These are phyloP conservation scores for Candida vartiovaarae DNA, from an alignment of 805 yeast genomes.

Conservation along the genomic window DNA sequence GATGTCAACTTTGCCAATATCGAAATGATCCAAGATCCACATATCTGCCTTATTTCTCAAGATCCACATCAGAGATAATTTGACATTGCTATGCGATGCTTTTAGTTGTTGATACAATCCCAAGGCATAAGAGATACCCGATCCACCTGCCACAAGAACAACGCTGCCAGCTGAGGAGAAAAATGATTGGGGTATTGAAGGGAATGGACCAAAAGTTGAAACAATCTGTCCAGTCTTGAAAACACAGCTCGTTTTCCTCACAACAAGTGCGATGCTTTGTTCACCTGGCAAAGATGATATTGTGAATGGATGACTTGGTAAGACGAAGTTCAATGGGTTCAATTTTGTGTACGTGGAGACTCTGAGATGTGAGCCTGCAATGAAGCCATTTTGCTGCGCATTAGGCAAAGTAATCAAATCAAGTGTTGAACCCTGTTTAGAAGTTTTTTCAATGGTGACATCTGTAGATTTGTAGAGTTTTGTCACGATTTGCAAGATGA, in stretches of 20 bases:
- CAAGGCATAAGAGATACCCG: constrained; percentile 61
- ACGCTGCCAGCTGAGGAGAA: constrained; percentile 44
- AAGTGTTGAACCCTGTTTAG: constrained; percentile 16
- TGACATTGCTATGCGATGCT: constrained; percentile 18
- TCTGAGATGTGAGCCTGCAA: constrained; percentile 56
- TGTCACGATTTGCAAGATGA: constrained; percentile 31
- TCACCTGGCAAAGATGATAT: constrained; percentile 41
- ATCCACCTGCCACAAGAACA: constrained; percentile 60
- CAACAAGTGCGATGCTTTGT: constrained; percentile 34
- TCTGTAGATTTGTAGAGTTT: constrained; percentile 24
- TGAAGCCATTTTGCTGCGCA: constrained; percentile 13
- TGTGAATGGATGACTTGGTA: constrained; percentile 66
- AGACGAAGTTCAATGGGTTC: constrained; percentile 38
- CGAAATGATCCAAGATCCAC: constrained; percentile 36
- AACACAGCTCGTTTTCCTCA: constrained; percentile 33
- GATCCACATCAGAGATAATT: constrained; percentile 47
- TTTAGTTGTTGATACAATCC: constrained; percentile 41
- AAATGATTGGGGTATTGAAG: constrained; percentile 38
- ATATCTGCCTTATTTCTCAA: constrained; percentile 39
- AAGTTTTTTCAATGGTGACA: constrained; percentile 11
- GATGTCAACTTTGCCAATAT: constrained; percentile 29
- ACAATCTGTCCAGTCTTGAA: constrained; percentile 27
- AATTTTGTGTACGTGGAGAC: constrained; percentile 29
- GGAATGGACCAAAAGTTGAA: constrained; percentile 36
- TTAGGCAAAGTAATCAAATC: constrained; percentile 23